Percentiles rank a stretch among this genome's conserved stretches.
These are phyloP conservation scores for Aquilaria malaccensis DNA, from an alignment of 345 rosid genomes.

Conservation along the genomic window DNA sequence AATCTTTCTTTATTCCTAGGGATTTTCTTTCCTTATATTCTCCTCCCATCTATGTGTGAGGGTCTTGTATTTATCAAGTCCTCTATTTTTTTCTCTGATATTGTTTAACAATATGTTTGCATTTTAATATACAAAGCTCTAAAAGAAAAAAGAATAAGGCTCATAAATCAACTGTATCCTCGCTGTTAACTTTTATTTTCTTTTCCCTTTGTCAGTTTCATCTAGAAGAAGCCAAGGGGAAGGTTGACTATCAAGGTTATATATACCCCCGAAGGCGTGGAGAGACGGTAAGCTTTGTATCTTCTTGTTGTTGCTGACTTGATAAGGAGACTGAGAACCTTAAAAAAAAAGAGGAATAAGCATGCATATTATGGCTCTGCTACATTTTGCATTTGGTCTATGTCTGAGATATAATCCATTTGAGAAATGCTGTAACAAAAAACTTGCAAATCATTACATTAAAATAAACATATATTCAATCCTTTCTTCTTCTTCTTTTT, in stretches of 20 bases:
- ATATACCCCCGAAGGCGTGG: conserved; percentile 74
- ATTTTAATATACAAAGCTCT: background rate
- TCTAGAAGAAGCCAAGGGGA: conserved; percentile 89
- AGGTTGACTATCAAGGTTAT: conserved; percentile 80
- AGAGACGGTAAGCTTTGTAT: conserved; percentile 49
- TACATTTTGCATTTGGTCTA: no score
- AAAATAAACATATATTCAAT: no score
- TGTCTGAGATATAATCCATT: no score
- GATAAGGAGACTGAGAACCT: background rate
- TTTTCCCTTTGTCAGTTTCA: conserved; percentile 39
- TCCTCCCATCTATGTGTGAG: no score
- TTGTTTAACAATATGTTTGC: background rate
- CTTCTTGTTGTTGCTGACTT: background rate
- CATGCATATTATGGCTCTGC: no score
- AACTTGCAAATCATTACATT: no score
- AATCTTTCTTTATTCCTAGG: no score
- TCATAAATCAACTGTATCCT: background rate
- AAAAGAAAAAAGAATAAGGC: background rate
- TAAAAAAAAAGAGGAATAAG: background rate
- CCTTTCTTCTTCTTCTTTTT: no score
- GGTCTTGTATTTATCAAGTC: no score
- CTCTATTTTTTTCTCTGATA: background rate
- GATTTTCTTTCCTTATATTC: no score
- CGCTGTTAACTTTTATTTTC: background rate
- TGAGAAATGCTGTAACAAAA: no score